These are phyloP conservation scores for Colletotrichum limetticola DNA, from an alignment of 2,329 filamentous ascomycete species.

Conservation along the genomic window DNA sequence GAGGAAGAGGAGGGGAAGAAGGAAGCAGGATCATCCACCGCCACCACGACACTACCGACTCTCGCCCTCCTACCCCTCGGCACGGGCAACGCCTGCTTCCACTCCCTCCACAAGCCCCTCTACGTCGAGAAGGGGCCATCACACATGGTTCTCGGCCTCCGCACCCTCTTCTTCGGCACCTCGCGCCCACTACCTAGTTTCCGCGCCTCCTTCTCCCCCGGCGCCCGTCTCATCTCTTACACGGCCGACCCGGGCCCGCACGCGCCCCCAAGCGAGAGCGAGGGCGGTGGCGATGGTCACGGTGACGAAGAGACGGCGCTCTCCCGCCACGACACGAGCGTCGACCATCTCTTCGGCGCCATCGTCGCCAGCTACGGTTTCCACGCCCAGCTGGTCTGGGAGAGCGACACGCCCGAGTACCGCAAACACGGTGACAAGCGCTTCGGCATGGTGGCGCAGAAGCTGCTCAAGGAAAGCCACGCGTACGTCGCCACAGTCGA, in stretches of 20 bases:
- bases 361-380: slow-evolving; percentile 93
- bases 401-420: slow-evolving; percentile 87
- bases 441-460: slow-evolving; percentile 86
- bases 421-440: slow-evolving; percentile 80
- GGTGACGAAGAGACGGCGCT: neutral
- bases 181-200: slow-evolving; percentile 70
- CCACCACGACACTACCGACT: slow-evolving; percentile 46
- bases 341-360: slow-evolving; percentile 71
- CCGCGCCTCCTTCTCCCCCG: slow-evolving; percentile 68
- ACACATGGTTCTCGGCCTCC: slow-evolving; percentile 60
- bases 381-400: slow-evolving; percentile 88
- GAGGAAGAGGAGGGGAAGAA: neutral
- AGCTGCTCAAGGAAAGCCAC: slow-evolving; percentile 71
- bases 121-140: slow-evolving; percentile 54
- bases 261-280: neutral
- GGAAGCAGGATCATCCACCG: neutral
- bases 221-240: slow-evolving; percentile 60
- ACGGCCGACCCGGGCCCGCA: slow-evolving; percentile 30
- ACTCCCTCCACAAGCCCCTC: slow-evolving; percentile 69
- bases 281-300: neutral
- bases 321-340: slow-evolving; percentile 44
- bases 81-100: slow-evolving; percentile 73
- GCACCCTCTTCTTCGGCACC: slow-evolving; percentile 69
- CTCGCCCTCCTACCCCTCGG: slow-evolving; percentile 70
- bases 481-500: slow-evolving; percentile 58